Conservation (phyloP, 345 rosid species). For the Lepidium aucheri region DNA sequence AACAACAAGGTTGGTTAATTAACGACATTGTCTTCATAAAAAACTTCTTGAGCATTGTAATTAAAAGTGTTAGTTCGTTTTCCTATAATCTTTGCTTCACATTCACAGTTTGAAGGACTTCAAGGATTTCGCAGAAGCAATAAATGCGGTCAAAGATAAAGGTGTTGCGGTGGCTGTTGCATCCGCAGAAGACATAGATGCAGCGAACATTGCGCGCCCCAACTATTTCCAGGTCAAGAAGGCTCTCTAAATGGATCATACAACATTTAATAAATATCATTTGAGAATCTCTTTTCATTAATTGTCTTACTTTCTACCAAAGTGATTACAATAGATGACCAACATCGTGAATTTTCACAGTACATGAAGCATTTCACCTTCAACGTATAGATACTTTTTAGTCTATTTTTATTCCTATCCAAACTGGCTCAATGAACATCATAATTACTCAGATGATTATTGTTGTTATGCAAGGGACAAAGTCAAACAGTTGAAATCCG, state of each 20-base stretch:
- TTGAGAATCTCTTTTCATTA: background rate
- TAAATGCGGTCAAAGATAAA: conserved; percentile 55
- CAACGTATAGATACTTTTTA: too few relatives aligned
- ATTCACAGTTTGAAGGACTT: conserved; percentile 73
- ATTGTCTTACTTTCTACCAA: background rate
- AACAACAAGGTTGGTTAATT: conserved; percentile 76
- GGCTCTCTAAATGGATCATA: conserved; percentile 36
- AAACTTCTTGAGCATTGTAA: background rate
- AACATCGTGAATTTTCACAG: background rate
- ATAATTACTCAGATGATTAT: too few relatives aligned
- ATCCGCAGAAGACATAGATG: conserved; percentile 62
- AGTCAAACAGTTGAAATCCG: too few relatives aligned
- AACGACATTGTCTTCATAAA: background rate
- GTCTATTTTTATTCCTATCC: too few relatives aligned
- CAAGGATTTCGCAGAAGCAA: conserved; percentile 62
- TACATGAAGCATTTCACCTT: conserved; percentile 5
- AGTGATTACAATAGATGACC: background rate
- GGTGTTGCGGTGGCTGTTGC: conserved; percentile 83
- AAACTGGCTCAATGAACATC: too few relatives aligned
- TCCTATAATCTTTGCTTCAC: background rate
- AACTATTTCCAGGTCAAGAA: conserved; percentile 60
- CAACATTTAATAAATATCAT: background rate
- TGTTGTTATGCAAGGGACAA: too few relatives aligned
- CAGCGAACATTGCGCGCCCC: conserved; percentile 55
- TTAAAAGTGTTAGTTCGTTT: background rate